Evolutionary conservation across 495 filamentous ascomycete genomes (phyloP), one percentile per base, ranked within the genome.

Genomic region (Clohesyomyces aquaticus): DNA sequence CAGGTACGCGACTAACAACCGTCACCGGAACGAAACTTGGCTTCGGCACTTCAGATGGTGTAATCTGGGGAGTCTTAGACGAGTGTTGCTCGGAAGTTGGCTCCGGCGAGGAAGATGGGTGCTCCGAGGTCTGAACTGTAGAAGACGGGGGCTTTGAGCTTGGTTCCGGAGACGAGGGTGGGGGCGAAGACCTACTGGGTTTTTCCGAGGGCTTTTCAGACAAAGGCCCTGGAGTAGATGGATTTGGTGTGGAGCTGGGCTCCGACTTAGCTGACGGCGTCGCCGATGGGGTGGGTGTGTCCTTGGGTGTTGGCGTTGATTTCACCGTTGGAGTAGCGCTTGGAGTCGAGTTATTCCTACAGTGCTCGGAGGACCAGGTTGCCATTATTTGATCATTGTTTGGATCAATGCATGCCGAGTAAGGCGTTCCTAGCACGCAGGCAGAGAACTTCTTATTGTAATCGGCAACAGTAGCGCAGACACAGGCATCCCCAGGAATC

Each of bases 331-430:
- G 51, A 38, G 14, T 28, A 9, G 51, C 2, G 10, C 18, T 42
- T 12, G 53, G 12, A 41, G 53, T 50, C 8, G 46, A 32, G 19
- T 19, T 51, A 16, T 18, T 21, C 16, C 19, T 32, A 23, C 59
- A 62, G 35, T 62, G 59, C 12, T 41, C 49, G 6, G 26, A 46
- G n/a, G 59, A 62, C 59, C 59, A 62, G 49, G 1, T 19, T 9
- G 18, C 12, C 50, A 62, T 29, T 4, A 18, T 54, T 18, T 27
- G 16, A 10, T 43, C 59, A 62, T 62, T 55, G 11, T 62, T 49
- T 62, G 59, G 59, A 55, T 62, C 48, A 22, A 62, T 54, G 38
- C 59, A 62, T 12, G 25, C 27, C 12, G 59, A 54, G 38, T 54
- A 62, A 1, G 59, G 59, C 21, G 48, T 47, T 12, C 46, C 48